Percentiles rank a stretch among this genome's conserved stretches.
Evolutionary conservation across 2,329 filamentous ascomycete genomes (phyloP).

Genomic region (Hirsutella thompsonii): DNA sequence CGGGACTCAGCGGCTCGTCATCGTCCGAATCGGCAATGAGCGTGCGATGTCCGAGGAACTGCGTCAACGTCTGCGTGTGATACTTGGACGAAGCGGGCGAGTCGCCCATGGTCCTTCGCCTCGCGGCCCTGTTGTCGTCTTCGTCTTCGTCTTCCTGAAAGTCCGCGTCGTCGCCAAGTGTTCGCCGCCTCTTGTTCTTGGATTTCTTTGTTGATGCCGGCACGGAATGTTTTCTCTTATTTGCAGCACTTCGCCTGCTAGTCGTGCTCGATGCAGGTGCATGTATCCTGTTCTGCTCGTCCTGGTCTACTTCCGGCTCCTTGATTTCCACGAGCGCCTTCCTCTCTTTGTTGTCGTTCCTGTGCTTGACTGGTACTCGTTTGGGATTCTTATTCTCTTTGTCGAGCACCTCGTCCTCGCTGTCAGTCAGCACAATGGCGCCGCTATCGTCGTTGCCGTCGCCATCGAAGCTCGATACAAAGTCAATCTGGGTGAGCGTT

Average conservation of each 20-base stretch:
- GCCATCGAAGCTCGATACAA: conserved; percentile 18
- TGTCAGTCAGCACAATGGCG: conserved; percentile 12
- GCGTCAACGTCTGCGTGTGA: conserved; percentile 29
- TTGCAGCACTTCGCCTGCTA: neutral
- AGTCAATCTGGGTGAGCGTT: conserved; percentile 29
- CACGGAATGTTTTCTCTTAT: neutral
- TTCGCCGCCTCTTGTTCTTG: conserved; percentile 14
- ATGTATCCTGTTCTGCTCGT: conserved; percentile 1
- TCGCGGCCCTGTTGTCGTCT: conserved; percentile 8
- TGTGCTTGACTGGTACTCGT: neutral
- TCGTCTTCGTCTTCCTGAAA: conserved; percentile 8
- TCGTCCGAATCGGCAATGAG: conserved; percentile 26
- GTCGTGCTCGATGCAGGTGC: too few species aligned
- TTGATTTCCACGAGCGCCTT: neutral
- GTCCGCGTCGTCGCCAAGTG: conserved; percentile 12
- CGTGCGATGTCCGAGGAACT: conserved; percentile 17
- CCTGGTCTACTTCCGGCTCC: neutral
- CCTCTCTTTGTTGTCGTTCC: neutral
- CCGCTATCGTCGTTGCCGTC: conserved; percentile 14
- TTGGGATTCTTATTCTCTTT: conserved; percentile 8
- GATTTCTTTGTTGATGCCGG: neutral
- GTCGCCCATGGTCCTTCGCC: conserved; percentile 20
- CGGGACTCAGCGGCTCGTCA: conserved; percentile 11
- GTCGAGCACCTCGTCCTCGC: conserved; percentile 12
- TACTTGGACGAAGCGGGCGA: conserved; percentile 16